These are phyloP conservation scores for Populus davidiana DNA, from an alignment of 345 rosid species.

Conservation along the genomic window DNA sequence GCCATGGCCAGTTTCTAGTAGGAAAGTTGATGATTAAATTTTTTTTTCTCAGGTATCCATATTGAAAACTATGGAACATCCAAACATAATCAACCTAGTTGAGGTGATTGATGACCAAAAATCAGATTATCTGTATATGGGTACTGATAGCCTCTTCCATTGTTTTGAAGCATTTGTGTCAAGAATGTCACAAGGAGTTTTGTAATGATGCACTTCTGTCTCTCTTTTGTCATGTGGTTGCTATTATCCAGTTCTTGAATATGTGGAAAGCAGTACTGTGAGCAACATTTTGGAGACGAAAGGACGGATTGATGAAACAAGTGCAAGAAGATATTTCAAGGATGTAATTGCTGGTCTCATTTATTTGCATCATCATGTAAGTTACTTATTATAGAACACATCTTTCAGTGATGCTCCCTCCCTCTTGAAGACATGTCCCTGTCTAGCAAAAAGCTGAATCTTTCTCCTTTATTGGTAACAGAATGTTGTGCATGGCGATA, in stretches of 20 bases:
- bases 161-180: background rate
- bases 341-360: background rate
- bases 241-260: background rate
- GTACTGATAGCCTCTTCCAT: background rate
- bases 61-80: background rate
- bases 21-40: background rate
- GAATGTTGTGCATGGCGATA: background rate
- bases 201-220: background rate
- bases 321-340: background rate
- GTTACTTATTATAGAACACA: background rate
- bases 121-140: background rate
- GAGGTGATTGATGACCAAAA: background rate
- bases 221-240: background rate
- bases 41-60: background rate
- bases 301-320: background rate
- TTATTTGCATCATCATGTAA: background rate
- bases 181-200: background rate
- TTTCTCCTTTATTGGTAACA: background rate
- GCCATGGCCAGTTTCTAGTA: background rate
- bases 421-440: background rate
- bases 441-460: background rate
- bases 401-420: too few species aligned
- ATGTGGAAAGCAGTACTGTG: background rate
- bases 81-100: background rate
- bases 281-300: background rate